These are phyloP conservation scores for Geranium brycei DNA, from an alignment of 345 rosid species.

Conservation along the genomic window DNA sequence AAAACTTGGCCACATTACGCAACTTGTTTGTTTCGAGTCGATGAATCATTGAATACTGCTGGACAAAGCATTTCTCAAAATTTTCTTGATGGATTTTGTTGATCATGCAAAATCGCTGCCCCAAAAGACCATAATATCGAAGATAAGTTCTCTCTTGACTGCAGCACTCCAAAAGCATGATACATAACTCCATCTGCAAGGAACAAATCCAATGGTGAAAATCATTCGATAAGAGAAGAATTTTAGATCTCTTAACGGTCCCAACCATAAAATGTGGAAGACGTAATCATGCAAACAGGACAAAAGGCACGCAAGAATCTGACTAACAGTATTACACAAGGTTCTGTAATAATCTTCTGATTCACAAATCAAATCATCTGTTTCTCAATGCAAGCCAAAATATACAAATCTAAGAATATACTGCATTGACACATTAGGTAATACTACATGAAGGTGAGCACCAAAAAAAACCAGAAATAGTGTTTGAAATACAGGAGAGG, in stretches of 20 bases:
- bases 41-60: conserved; percentile 92
- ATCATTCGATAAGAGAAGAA: too few species aligned
- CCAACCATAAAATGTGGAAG: background rate
- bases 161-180: conserved; percentile 93
- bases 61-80: conserved; percentile 81
- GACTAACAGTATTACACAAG: too few species aligned
- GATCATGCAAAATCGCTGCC: conserved; percentile 92
- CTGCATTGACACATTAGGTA: background rate
- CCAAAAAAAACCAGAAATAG: too few species aligned
- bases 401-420: background rate
- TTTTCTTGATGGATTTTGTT: conserved; percentile 83
- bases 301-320: background rate
- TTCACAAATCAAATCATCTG: background rate
- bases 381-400: background rate
- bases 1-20: conserved; percentile 86
- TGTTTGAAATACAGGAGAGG: background rate
- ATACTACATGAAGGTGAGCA: background rate
- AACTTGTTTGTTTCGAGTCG: conserved; percentile 81
- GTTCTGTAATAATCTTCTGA: background rate
- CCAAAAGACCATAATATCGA: conserved; percentile 75
- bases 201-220: background rate
- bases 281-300: background rate
- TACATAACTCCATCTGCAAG: conserved; percentile 86
- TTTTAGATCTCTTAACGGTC: too few species aligned
- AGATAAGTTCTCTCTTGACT: conserved; percentile 93